Base-by-base conservation (phyloP, 306 rosid species). In the Fagus crenata region DNA sequence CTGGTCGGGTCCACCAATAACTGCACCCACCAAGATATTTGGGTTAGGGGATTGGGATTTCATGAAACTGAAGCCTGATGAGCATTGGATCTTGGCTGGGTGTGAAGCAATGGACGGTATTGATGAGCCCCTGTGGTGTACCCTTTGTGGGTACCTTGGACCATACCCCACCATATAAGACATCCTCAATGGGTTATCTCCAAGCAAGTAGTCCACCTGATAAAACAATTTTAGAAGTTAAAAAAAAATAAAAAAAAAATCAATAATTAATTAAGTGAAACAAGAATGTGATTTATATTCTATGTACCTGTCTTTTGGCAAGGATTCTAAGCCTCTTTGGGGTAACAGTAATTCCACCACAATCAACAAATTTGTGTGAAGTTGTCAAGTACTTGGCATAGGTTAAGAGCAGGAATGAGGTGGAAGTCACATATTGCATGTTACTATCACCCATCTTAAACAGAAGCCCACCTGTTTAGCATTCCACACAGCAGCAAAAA, bases 151-250 rank as follows among this genome's bases (percentile, higher is more conserved):
- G 89, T 83, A 93, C 69, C 90, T 75, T 61, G 89, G 77, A 6
- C 98, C 98, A 75, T 92, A 92, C 60, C 98, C 98, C 77, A 93
- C 98, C 98, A 93, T 93, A 84, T 87, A 93, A 2, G 98, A 93
- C 97, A 92, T 93, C 79, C 79, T 90, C 84, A 85, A 40, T 0
- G 98, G 98, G 83, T 93, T 93, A 77, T 93, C 96, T 43, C 98
- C 98, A 3, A 93, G 84, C 70, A 93, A 74, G 81, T 93, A 93
- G 85, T 93, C 97, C 85, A 93, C 98, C 98, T 92, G 49, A 18
- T 28, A 42, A 43, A 63, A 15, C 36, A 22, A 41, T 28, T 56
- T 5, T 22, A 28, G n/a, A 49, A 58, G 64, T 42, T 35, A 17
- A 3, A 49, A 8, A 14, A 53, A 4, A 53, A 37, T 22, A 31